Evolutionary conservation across 164 flowering plant species (phyloP), one percentile per base, ranked within the genome.

Genomic region (Litsea cubeba): DNA sequence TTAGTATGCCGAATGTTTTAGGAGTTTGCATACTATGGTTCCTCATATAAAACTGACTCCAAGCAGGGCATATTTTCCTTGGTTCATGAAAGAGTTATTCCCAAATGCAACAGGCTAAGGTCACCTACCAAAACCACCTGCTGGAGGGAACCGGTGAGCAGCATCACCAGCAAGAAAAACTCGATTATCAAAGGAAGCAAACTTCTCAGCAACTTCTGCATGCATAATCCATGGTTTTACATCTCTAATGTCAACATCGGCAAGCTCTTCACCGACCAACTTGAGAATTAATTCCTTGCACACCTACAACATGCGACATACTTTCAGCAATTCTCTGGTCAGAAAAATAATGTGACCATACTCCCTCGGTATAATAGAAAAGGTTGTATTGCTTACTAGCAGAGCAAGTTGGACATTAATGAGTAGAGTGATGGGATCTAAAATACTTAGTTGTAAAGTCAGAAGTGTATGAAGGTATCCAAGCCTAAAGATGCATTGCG

Each of bases 221-320:
- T 95, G 98, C 99, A 95, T 95, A 78, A 89, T 87, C 99, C 99
- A 95, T 71, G 99, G 99, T 83, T 91, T 95, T 72, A 93, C 77
- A 76, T 88, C 99, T 50, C 86, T 72, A 54, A 95, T 93, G 76
- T 87, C 72, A 51, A 92, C 49, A 79, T 95, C 97, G 71, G 71
- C 68, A 82, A 95, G 87, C 82, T 90, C 85, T 72, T 78, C 85
- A 17, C 99, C 98, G 70, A 87, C 97, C 78, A 95, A 77, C 80
- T 87, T 91, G 80, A 81, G 77, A 54, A 95, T 93, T 73, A 95
- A 70, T 76, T 89, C 84, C 85, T 86, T 78, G 79, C 97, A 93
- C 79, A 88, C 88, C 99, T 93, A 77, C 81, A 84, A 72, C 40
- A 82, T 71, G 67, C 76, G 58, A 64, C 63, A 79, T 65, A 64